Conservation (phyloP, 2,329 filamentous ascomycete species). For the Ophiostoma triangulosporum region DNA sequence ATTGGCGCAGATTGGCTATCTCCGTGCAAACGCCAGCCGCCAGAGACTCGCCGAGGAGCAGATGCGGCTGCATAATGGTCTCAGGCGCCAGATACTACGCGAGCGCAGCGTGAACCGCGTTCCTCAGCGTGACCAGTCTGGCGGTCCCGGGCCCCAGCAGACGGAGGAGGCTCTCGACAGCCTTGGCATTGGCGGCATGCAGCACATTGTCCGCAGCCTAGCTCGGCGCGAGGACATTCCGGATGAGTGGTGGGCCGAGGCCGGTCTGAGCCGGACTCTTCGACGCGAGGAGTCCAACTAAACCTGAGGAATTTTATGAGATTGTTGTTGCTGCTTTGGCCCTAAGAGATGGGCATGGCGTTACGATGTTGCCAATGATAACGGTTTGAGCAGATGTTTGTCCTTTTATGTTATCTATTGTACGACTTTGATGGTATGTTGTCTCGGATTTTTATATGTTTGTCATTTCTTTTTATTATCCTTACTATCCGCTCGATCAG, state of each 20-base stretch:
- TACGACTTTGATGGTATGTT: not conserved
- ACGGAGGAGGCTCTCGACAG: constrained; percentile 21
- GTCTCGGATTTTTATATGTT: not conserved
- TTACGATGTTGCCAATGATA: not conserved
- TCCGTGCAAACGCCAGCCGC: not conserved
- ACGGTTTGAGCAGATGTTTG: not conserved
- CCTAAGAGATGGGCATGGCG: not conserved
- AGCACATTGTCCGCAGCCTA: constrained; percentile 57
- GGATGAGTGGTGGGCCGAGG: constrained; percentile 69
- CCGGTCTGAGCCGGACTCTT: constrained; percentile 49
- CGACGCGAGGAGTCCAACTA: constrained; percentile 24
- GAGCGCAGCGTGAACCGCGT: not conserved
- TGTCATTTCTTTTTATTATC: not conserved
- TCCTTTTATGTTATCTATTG: not conserved
- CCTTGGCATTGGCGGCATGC: constrained; percentile 45
- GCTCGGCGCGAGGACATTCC: constrained; percentile 61
- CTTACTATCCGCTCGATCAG: no score
- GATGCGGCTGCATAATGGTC: not conserved
- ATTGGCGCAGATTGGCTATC: not conserved
- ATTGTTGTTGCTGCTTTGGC: not conserved
- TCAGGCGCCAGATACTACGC: not conserved
- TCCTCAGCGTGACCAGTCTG: not conserved
- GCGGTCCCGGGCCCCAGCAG: not conserved
- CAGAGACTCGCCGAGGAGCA: not conserved
- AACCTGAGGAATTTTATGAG: not conserved